Evolutionary conservation across 2,329 filamentous ascomycete species (phyloP), one percentile per base, ranked within the genome.

Genomic region (Cladosporium sp.): DNA sequence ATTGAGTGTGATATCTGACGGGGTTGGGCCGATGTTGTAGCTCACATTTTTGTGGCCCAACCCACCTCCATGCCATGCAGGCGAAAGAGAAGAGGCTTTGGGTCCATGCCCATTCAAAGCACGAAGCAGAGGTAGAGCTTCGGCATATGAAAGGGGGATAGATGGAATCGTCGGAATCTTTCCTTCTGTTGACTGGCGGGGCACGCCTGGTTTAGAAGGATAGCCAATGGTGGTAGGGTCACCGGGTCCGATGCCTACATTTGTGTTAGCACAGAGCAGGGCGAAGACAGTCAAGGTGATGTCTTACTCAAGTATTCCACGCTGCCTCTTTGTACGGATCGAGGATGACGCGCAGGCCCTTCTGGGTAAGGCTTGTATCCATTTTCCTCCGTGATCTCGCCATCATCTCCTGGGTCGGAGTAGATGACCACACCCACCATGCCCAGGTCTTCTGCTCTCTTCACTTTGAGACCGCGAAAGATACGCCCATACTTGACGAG

Each of bases 221-320:
- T 96, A 96, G 9, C 93, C 93, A 15, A 90, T 89, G 0, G 93
- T 97, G 0, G 93, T 95, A 43, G 92, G 92, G 63, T 97, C 83
- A 48, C 82, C 83, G 17, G 82, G 80, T 40, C 76, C 74, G 34
- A 80, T 72, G 57, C 78, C 80, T 82, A 34, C 17, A 5, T 30
- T 12, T 39, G 55, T n/a, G 38, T 50, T 30, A 47, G 30, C 5
- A 13, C n/a, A 13, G 15, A 15, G 32, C 32, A 4, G 4, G n/a
- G 27, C 40, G 11, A 9, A 43, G 13, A 7, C 3, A 11, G 7
- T 15, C 13, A 20, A 36, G 4, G 6, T 20, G 3, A 58, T n/a
- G 3, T n/a, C 68, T 62, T 61, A 73, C 73, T 74, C 54, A 78
- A 60, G 47, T 73, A 77, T 68, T 93, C 83, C 7, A 85, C 82